phyloP scores from a whole-genome alignment of 768 basidiomycete species.

The Harrya chromipes region DNA sequence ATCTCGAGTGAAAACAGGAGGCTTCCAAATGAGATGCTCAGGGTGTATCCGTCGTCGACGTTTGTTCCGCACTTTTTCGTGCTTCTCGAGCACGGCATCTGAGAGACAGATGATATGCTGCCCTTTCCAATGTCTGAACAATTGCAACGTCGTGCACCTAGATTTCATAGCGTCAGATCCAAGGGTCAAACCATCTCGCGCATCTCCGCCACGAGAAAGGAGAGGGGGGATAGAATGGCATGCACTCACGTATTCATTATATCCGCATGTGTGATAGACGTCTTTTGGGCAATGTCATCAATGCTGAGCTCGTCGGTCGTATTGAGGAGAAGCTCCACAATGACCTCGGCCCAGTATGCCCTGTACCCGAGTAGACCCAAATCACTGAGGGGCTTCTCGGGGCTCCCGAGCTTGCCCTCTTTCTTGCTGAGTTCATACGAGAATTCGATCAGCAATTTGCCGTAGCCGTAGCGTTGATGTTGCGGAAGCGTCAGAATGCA shows the following conservation, averaged over 20 bases:
- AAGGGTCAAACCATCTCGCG: neutral
- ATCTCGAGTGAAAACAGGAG: conserved; percentile 88
- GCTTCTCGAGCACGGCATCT: conserved; percentile 86
- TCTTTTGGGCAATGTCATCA: conserved; percentile 96
- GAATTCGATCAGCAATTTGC: conserved; percentile 94
- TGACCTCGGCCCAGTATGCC: conserved; percentile 97
- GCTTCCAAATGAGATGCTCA: conserved; percentile 87
- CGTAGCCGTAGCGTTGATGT: conserved; percentile 95
- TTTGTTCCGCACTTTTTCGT: conserved; percentile 82
- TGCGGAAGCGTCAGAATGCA: conserved; percentile 99
- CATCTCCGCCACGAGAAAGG: neutral
- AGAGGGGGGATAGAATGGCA: conserved; percentile 5
- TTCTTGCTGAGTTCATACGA: conserved; percentile 97
- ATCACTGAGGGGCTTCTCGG: conserved; percentile 96
- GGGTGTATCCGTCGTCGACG: conserved; percentile 75
- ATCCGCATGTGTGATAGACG: conserved; percentile 91
- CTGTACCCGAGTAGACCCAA: conserved; percentile 90
- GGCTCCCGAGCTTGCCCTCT: conserved; percentile 92
- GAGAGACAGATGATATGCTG: conserved; percentile 92
- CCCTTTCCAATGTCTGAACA: conserved; percentile 96
- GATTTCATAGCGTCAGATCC: conserved; percentile 14
- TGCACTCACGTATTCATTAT: conserved; percentile 94
- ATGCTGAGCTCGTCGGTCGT: conserved; percentile 78
- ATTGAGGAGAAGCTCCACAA: conserved; percentile 82
- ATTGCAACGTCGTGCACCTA: conserved; percentile 89